A percentile compares a stretch with the other conserved stretches of the same genome.
These are phyloP conservation scores for Floccularia luteovirens DNA, from an alignment of 768 basidiomycete species.

Conservation along the genomic window DNA sequence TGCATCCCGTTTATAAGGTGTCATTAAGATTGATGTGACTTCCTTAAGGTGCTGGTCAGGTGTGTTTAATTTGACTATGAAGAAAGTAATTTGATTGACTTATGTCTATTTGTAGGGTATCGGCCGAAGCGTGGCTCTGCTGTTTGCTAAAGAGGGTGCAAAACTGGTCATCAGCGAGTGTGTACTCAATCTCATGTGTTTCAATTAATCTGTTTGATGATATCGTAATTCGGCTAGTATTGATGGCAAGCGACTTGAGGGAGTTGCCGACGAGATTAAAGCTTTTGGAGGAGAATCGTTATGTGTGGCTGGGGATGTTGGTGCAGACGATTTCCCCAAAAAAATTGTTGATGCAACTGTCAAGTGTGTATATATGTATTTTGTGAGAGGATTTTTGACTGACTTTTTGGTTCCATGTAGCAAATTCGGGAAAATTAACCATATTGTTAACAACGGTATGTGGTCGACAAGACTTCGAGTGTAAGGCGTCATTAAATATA, in stretches of 20 bases:
- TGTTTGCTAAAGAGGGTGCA: conserved; percentile 81
- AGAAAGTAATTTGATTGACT: not conserved
- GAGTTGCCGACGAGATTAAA: conserved; percentile 69
- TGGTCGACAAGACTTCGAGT: not conserved
- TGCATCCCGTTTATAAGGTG: not conserved
- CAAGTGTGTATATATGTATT: conserved; percentile 33
- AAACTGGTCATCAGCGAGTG: conserved; percentile 84
- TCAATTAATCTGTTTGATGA: conserved; percentile 5
- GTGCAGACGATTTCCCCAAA: conserved; percentile 78
- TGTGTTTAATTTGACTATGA: conserved; percentile 13
- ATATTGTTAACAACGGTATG: conserved; percentile 76
- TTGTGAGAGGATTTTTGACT: not conserved
- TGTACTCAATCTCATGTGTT: conserved; percentile 10
- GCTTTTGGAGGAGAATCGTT: conserved; percentile 66
- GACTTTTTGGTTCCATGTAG: conserved; percentile 21
- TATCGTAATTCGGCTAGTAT: conserved; percentile 35
- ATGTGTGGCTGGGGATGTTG: conserved; percentile 72
- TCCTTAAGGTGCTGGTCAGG: conserved; percentile 66
- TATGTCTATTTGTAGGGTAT: conserved; percentile 50
- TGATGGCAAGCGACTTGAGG: conserved; percentile 59
- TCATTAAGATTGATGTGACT: conserved; percentile 1
- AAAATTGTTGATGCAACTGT: conserved; percentile 70
- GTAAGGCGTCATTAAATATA: not conserved
- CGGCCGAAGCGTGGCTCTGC: conserved; percentile 63
- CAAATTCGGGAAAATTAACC: conserved; percentile 79